Evolutionary conservation across 225 moss, liverwort and hornwort species (phyloP).

Genomic region (Marchantia polymorpha): DNA sequence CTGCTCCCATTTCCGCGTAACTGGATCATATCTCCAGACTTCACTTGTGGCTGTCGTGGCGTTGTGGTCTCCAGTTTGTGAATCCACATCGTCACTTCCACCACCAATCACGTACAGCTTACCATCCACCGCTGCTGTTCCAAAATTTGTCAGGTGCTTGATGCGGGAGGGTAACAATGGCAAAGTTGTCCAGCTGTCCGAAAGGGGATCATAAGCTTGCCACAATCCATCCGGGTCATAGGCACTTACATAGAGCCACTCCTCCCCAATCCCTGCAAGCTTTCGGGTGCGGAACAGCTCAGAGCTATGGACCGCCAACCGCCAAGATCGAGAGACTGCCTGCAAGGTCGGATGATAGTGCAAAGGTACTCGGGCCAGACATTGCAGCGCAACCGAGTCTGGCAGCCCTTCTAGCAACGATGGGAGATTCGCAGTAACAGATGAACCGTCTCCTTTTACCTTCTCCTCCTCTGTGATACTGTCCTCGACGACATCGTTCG

Average conservation of each 20-base stretch:
- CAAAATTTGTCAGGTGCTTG: slow-evolving; percentile 57
- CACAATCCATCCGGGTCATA: slow-evolving; percentile 77
- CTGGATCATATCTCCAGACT: slow-evolving; percentile 79
- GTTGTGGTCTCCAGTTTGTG: slow-evolving; percentile 67
- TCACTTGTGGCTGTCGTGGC: slow-evolving; percentile 59
- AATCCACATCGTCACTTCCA: slow-evolving; percentile 72
- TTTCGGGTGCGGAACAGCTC: slow-evolving; percentile 74
- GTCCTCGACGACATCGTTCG: neutral
- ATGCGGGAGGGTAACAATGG: slow-evolving; percentile 67
- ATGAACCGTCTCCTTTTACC: slow-evolving; percentile 5
- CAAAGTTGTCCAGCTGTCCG: slow-evolving; percentile 63
- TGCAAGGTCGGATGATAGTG: slow-evolving; percentile 58
- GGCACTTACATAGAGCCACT: slow-evolving; percentile 81
- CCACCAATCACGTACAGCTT: slow-evolving; percentile 90
- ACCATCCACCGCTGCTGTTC: slow-evolving; percentile 68
- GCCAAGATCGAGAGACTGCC: slow-evolving; percentile 78
- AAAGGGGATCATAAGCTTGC: slow-evolving; percentile 89
- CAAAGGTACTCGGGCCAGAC: slow-evolving; percentile 80
- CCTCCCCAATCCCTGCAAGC: slow-evolving; percentile 56
- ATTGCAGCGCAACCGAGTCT: slow-evolving; percentile 73
- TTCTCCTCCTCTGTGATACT: slow-evolving; percentile 13
- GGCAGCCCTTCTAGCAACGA: slow-evolving; percentile 75
- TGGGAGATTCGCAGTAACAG: slow-evolving; percentile 26
- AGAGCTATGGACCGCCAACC: slow-evolving; percentile 46
- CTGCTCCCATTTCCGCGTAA: slow-evolving; percentile 61